Evolutionary conservation across 2,329 filamentous ascomycete genomes (phyloP).

Genomic region (Paecilomyces dactylethromorphus): DNA sequence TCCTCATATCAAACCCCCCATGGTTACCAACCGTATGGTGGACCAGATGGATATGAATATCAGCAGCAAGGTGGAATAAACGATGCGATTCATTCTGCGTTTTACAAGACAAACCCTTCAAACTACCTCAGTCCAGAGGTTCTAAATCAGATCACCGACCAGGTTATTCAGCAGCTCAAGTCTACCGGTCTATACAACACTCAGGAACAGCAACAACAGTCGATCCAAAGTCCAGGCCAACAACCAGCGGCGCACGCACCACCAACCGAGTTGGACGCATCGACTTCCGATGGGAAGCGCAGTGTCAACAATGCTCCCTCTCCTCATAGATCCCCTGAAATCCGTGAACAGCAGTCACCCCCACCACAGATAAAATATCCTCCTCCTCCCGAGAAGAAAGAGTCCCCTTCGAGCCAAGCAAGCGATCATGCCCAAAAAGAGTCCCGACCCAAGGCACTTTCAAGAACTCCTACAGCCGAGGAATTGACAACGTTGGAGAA

Average conservation of each 20-base stretch:
- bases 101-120: slow-evolving; percentile 44
- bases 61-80: slow-evolving; percentile 39
- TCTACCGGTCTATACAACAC: slow-evolving; percentile 33
- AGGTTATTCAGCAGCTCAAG: slow-evolving; percentile 53
- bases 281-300: background rate
- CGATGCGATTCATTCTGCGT: slow-evolving; percentile 52
- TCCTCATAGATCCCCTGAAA: slow-evolving; percentile 1
- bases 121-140: slow-evolving; percentile 53
- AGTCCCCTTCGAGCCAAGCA: slow-evolving; percentile 29
- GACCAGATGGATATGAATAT: slow-evolving; percentile 12
- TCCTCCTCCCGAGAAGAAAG: slow-evolving; percentile 14
- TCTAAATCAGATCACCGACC: slow-evolving; percentile 54
- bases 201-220: slow-evolving; percentile 16
- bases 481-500: slow-evolving; percentile 59
- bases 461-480: slow-evolving; percentile 32
- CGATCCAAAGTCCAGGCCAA: slow-evolving; percentile 13
- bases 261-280: background rate
- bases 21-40: slow-evolving; percentile 5
- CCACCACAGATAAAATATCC: slow-evolving; percentile 13
- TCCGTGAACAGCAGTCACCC: slow-evolving; percentile 14
- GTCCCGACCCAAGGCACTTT: slow-evolving; percentile 29
- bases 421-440: slow-evolving; percentile 27
- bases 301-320: background rate
- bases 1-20: background rate
- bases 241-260: background rate